Conservation (phyloP, 345 rosid species). For the Moricandia arvensis region DNA sequence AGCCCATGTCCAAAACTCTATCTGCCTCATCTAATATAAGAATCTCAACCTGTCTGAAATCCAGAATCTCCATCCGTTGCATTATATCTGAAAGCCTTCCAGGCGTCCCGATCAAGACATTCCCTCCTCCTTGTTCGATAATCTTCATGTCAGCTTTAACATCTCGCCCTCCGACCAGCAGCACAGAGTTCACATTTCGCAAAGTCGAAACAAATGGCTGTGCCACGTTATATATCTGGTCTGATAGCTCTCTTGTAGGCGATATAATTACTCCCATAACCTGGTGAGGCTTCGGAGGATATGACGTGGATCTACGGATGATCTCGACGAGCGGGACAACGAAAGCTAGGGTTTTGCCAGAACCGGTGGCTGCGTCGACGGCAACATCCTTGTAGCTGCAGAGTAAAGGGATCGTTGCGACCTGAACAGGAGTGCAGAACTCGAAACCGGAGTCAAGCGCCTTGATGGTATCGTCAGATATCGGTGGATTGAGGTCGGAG, state of each 20-base stretch:
- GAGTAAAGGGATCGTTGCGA: too few species aligned
- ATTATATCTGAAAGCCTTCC: slow-evolving; percentile 87
- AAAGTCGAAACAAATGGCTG: slow-evolving; percentile 77
- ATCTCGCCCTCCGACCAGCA: slow-evolving; percentile 84
- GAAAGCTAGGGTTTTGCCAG: too few species aligned
- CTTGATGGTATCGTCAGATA: too few species aligned
- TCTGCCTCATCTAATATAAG: slow-evolving; percentile 33
- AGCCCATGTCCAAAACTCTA: too few species aligned
- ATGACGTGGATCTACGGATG: too few species aligned
- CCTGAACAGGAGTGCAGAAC: too few species aligned
- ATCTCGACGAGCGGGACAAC: too few species aligned
- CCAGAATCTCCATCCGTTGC: slow-evolving; percentile 71
- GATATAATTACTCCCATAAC: slow-evolving; percentile 72
- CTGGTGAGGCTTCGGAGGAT: too few species aligned
- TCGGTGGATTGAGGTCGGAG: too few species aligned
- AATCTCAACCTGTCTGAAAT: slow-evolving; percentile 78
- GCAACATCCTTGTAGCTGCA: too few species aligned
- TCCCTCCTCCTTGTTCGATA: slow-evolving; percentile 79
- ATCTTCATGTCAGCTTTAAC: slow-evolving; percentile 73
- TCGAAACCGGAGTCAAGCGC: too few species aligned
- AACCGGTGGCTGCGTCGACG: too few species aligned
- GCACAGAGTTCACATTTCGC: slow-evolving; percentile 61
- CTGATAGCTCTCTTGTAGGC: slow-evolving; percentile 88
- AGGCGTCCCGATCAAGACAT: slow-evolving; percentile 93
- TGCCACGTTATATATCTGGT: slow-evolving; percentile 74